phyloP scores from a whole-genome alignment of 139 green algal species.

The Picochlorum sp. region DNA sequence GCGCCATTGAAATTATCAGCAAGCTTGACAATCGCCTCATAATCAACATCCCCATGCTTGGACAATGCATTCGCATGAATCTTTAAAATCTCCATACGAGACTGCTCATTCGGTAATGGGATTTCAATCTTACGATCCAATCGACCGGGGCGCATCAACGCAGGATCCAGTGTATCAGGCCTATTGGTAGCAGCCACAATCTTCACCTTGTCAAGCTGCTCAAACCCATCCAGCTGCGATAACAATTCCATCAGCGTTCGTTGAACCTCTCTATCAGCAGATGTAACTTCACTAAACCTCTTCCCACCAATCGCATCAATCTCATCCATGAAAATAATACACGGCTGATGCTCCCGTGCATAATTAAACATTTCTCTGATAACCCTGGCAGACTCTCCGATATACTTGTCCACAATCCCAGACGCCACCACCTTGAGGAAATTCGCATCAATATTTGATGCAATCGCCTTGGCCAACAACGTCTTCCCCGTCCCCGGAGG shows the following conservation, averaged over 20 bases:
- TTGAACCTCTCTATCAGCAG: slow-evolving; percentile 97
- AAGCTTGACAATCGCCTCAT: slow-evolving; percentile 94
- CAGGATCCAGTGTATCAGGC: slow-evolving; percentile 95
- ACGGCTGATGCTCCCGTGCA: slow-evolving; percentile 92
- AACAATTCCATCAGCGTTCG: slow-evolving; percentile 99
- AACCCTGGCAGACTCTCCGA: slow-evolving; percentile 91
- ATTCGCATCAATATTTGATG: slow-evolving; percentile 89
- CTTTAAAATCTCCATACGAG: slow-evolving; percentile 96
- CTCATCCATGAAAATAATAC: slow-evolving; percentile 99
- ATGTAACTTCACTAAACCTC: slow-evolving; percentile 92
- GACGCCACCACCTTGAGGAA: slow-evolving; percentile 97
- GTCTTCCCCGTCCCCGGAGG: slow-evolving; percentile 87
- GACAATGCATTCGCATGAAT: slow-evolving; percentile 89
- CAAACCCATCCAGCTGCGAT: slow-evolving; percentile 97
- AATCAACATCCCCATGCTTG: slow-evolving; percentile 99
- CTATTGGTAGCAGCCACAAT: slow-evolving; percentile 93
- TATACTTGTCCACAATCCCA: slow-evolving; percentile 99
- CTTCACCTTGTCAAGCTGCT: slow-evolving; percentile 92
- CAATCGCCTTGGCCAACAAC: slow-evolving; percentile 90
- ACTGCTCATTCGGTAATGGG: slow-evolving; percentile 96
- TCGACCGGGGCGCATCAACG: slow-evolving; percentile 87
- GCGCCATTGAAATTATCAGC: slow-evolving; percentile 97
- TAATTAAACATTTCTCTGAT: slow-evolving; percentile 98
- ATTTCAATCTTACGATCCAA: slow-evolving; percentile 99
- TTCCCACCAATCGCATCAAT: slow-evolving; percentile 97